phyloP scores from a whole-genome alignment of 345 rosid species.

The Hirschfeldia incana region DNA sequence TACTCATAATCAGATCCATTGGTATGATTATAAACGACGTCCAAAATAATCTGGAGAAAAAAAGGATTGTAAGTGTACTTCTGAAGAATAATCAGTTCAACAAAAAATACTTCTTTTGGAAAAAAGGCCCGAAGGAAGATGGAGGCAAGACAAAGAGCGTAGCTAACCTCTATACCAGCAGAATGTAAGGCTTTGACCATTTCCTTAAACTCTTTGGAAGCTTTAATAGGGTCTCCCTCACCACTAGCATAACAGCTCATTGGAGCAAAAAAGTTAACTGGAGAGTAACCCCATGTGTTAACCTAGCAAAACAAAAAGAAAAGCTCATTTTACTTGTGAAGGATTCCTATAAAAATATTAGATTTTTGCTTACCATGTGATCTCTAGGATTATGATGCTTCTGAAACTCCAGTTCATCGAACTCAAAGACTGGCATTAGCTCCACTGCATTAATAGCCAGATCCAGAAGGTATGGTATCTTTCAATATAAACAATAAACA shows the following conservation, averaged over 20 bases:
- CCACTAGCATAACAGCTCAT: slow-evolving; percentile 91
- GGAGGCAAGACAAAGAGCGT: neutral
- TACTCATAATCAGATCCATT: slow-evolving; percentile 81
- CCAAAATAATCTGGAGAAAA: slow-evolving; percentile 75
- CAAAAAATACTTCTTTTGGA: neutral
- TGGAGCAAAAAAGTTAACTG: slow-evolving; percentile 94
- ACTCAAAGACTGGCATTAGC: slow-evolving; percentile 86
- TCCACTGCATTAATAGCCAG: slow-evolving; percentile 94
- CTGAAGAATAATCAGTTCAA: slow-evolving; percentile 9
- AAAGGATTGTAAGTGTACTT: slow-evolving; percentile 7
- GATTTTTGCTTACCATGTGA: slow-evolving; percentile 64
- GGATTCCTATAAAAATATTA: neutral
- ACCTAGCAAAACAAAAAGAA: slow-evolving; percentile 43
- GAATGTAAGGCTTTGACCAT: slow-evolving; percentile 93
- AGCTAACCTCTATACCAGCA: slow-evolving; percentile 86
- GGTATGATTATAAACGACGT: slow-evolving; percentile 92
- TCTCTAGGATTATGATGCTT: slow-evolving; percentile 88
- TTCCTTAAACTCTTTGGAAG: slow-evolving; percentile 81
- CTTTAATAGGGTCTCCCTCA: slow-evolving; percentile 79
- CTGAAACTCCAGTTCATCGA: slow-evolving; percentile 91
- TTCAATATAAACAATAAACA: slow-evolving; percentile 24
- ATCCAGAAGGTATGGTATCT: slow-evolving; percentile 91
- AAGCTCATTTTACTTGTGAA: neutral
- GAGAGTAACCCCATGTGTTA: slow-evolving; percentile 98
- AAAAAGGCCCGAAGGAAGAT: neutral